Base-by-base conservation (phyloP, 116 monocot genomes). In the Zostera marina region DNA sequence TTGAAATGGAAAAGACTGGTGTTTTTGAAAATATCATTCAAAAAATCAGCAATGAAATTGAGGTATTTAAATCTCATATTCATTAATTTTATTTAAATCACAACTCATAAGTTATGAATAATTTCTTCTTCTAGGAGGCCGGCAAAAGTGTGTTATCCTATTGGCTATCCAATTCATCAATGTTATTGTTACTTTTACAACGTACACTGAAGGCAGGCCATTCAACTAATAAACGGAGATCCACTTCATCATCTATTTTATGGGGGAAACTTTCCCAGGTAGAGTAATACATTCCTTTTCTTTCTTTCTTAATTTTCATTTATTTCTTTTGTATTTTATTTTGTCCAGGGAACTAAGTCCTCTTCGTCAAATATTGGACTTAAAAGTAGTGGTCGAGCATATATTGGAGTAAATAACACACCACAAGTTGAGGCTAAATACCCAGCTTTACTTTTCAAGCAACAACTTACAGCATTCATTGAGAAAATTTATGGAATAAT, bases 21-120 rank as follows among this genome's bases (percentile, higher is more conserved):
- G 69, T 93, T 47, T 93, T 93, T 77, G 93, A 93, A 61, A 73
- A 81, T 40, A 73, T 93, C 25, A 84, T 93, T 63, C 93, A 93
- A 64, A 63, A 76, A 51, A 88, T 93, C 62, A 72, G 81, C 60
- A 79, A 81, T 48, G 53, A 74, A n/a, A 70, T 87, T 13, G 93
- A 93, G 88, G 93, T 87, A 75, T 45, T 53, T 15, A 15, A 19
- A 51, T 9, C 15, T 0, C 7, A 51, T 17, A 16, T 21, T 8
- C 16, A 49, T 49, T 20, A 17, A 4, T 25, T 25, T 52, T 15
- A 13, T 32, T 32, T 32, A 5, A 32, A 32, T 32, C 5, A 32
- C 32, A 32, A 3, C 32, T 32, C 32, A 32, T 32, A 32, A 32
- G 2, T 3, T 32, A 32, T 32, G 32, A 32, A 32, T 32, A 32